Percentiles rank a stretch among this genome's conserved stretches.
phyloP scores from a whole-genome alignment of 2,329 filamentous ascomycete species.

The Arthrobotrys conoides region DNA sequence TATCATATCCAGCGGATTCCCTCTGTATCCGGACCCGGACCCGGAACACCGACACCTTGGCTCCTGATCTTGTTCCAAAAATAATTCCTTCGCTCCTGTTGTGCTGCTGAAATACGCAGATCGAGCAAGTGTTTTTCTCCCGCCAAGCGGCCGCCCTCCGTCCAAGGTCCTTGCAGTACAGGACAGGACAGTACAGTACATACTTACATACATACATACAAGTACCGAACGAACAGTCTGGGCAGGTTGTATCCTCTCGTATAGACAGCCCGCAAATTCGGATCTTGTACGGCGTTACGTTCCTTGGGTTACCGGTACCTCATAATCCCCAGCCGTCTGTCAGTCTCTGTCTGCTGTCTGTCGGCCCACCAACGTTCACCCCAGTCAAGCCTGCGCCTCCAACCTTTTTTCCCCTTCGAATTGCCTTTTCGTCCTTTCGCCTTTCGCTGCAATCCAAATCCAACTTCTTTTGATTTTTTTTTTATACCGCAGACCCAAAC shows the following conservation, averaged over 20 bases:
- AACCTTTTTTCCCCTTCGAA: conserved; percentile 1
- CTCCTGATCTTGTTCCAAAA: conserved; percentile 48
- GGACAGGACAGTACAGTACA: no score
- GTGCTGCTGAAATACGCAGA: conserved; percentile 59
- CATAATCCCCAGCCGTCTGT: conserved; percentile 23
- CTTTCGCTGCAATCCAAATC: conserved; percentile 29
- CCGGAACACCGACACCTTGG: conserved; percentile 47
- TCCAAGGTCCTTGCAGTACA: neutral
- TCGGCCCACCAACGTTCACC: conserved; percentile 37
- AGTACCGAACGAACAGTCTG: neutral
- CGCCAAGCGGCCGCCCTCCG: conserved; percentile 23
- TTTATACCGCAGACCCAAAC: conserved; percentile 51
- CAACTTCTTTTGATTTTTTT: conserved; percentile 25
- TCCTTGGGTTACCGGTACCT: conserved; percentile 56
- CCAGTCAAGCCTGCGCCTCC: conserved; percentile 33
- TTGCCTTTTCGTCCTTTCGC: conserved; percentile 29
- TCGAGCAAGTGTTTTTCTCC: conserved; percentile 30
- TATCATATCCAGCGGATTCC: conserved; percentile 37
- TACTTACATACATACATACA: neutral
- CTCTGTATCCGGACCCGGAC: conserved; percentile 50
- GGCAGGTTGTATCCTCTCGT: conserved; percentile 25
- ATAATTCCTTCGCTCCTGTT: conserved; percentile 25
- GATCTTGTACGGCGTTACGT: conserved; percentile 6
- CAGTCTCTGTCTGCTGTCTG: conserved; percentile 24
- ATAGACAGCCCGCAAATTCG: conserved; percentile 30